These are phyloP conservation scores for Haplosporangium sp. DNA, from an alignment of 371 early-diverging fungal species.

Conservation along the genomic window DNA sequence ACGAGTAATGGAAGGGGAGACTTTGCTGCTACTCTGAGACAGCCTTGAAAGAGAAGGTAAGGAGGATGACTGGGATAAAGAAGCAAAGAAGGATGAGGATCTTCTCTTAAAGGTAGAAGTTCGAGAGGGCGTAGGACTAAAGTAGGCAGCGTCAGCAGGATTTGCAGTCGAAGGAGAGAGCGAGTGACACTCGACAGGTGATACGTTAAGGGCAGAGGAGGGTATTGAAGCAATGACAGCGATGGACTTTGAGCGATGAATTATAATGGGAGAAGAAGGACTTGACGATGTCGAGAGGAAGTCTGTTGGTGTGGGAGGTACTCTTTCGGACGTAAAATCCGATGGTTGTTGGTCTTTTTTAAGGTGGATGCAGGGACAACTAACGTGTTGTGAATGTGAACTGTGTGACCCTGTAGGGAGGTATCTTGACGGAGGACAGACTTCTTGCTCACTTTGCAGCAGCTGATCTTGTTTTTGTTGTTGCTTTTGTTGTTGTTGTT, in stretches of 20 bases:
- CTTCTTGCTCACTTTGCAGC: not conserved
- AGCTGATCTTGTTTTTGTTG: conserved; percentile 1
- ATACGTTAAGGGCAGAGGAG: conserved; percentile 45
- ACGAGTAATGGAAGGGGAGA: not conserved
- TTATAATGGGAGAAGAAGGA: conserved; percentile 21
- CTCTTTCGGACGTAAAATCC: conserved; percentile 8
- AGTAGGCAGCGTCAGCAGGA: conserved; percentile 35
- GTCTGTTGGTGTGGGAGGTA: not conserved
- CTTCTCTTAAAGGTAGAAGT: conserved; percentile 13
- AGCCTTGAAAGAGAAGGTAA: conserved; percentile 7
- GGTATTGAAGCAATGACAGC: conserved; percentile 15
- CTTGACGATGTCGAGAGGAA: not conserved
- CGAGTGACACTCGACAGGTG: conserved; percentile 52
- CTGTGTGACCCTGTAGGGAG: conserved; percentile 8
- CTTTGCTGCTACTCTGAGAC: not conserved
- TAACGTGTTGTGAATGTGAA: conserved; percentile 22
- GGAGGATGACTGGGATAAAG: conserved; percentile 26
- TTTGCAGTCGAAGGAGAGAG: conserved; percentile 35
- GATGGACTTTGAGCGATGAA: conserved; percentile 39
- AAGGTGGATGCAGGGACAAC: conserved; percentile 5
- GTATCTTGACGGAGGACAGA: not conserved
- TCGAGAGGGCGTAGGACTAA: conserved; percentile 15
- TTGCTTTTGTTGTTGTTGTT: conserved; percentile 1
- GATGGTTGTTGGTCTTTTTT: not conserved
- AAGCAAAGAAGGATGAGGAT: conserved; percentile 28